Evolutionary conservation across 371 early-diverging fungal genomes (phyloP), one percentile per base, ranked within the genome.

Genomic region (Batkoa obscura): DNA sequence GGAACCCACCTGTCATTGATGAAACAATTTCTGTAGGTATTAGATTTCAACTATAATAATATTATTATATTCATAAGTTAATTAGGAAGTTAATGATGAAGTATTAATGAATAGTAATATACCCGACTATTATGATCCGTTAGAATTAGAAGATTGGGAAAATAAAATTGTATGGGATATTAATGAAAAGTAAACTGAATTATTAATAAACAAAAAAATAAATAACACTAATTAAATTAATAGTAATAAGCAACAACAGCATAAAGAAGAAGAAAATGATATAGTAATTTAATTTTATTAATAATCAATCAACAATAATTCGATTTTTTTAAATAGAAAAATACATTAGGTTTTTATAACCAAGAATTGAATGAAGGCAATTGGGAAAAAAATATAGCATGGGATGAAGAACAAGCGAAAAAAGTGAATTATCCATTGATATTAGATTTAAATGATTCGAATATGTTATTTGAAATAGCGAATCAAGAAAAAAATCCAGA

Each of bases 61-160:
- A n/a, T n/a, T n/a, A n/a, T n/a, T n/a, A n/a, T n/a, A n/a, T n/a
- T n/a, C n/a, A n/a, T n/a, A n/a, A n/a, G n/a, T n/a, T n/a, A n/a
- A n/a, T n/a, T n/a, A n/a, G n/a, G n/a, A n/a, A n/a, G n/a, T n/a
- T n/a, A n/a, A n/a, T n/a, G n/a, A n/a, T n/a, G n/a, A n/a, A n/a
- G n/a, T n/a, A n/a, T n/a, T n/a, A n/a, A n/a, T n/a, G n/a, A n/a
- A n/a, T n/a, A n/a, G n/a, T n/a, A n/a, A n/a, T 57, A 66, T 39
- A 60, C 67, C 31, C 63, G 62, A 50, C 58, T 68, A 32, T 48
- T 77, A 68, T 59, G 71, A 74, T 55, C 72, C 85, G 0, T 62
- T 89, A 23, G 71, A 81, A 60, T 62, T 86, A 46, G 88, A 86
- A 36, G 58, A 64, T 5, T 93, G 94, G 94, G 90, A 93, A 60